phyloP scores from a whole-genome alignment of 75 land plant genomes.

The Picea sitchensis region DNA sequence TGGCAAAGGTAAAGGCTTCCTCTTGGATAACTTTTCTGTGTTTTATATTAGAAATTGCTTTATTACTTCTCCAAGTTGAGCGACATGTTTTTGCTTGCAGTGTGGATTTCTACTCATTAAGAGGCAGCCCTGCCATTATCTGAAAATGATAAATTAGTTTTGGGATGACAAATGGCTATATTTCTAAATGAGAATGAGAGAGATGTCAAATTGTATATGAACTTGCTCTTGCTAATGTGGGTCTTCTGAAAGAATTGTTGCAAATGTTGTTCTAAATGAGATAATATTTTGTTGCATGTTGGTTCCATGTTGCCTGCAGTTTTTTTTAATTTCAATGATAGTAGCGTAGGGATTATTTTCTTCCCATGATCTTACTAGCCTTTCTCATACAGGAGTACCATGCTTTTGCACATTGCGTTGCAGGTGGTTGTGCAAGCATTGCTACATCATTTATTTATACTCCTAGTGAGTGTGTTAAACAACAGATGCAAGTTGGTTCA shows the following conservation, averaged over 20 bases:
- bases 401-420: constrained; percentile 83
- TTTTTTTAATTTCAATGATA: background rate
- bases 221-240: background rate
- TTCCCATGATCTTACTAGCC: background rate
- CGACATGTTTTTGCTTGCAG: background rate
- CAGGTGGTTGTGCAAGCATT: constrained; percentile 97
- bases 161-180: background rate
- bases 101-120: background rate
- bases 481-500: constrained; percentile 97
- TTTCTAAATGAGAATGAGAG: background rate
- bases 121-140: background rate
- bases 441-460: constrained; percentile 97
- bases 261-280: background rate
- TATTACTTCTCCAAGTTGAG: background rate
- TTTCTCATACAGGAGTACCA: constrained; percentile 62
- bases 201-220: background rate
- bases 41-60: background rate
- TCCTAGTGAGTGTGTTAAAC: constrained; percentile 96
- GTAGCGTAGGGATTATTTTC: background rate
- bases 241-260: background rate
- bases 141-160: background rate
- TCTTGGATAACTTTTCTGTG: background rate
- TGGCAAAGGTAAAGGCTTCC: constrained; percentile 62
- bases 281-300: constrained; percentile 1
- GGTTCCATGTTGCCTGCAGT: background rate